A percentile compares a stretch with the other conserved stretches of the same genome.
phyloP scores from a whole-genome alignment of 805 yeast genomes.

The Sugiyamaella americana region DNA sequence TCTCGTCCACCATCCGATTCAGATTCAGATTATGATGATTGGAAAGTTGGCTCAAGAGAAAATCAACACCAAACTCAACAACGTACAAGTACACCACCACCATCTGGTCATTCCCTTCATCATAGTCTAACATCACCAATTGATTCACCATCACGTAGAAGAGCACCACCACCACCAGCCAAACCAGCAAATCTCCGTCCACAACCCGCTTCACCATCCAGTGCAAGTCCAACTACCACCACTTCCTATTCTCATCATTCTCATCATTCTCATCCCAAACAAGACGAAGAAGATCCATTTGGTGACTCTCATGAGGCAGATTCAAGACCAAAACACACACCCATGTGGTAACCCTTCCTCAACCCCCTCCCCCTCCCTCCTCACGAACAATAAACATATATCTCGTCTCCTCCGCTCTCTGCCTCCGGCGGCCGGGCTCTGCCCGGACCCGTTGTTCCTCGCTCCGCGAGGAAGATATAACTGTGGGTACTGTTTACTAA shows the following conservation, averaged over 20 bases:
- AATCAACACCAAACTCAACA: neutral
- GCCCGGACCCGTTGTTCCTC: neutral
- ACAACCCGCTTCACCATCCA: neutral
- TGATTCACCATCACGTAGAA: slow-evolving; percentile 13
- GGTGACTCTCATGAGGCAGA: slow-evolving; percentile 41
- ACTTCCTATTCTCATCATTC: no score
- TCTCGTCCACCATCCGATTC: slow-evolving; percentile 42
- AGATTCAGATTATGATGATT: slow-evolving; percentile 31
- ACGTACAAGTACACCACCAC: neutral
- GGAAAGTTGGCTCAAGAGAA: slow-evolving; percentile 12
- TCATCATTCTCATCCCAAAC: no score
- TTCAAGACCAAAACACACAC: slow-evolving; percentile 16
- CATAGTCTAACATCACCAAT: neutral
- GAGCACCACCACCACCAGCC: slow-evolving; percentile 26
- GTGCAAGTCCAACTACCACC: neutral
- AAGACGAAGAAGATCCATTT: slow-evolving; percentile 42
- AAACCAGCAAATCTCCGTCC: slow-evolving; percentile 18
- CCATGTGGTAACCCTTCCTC: slow-evolving; percentile 21
- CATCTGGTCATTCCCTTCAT: neutral
- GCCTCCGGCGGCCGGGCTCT: neutral
- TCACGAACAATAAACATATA: no score
- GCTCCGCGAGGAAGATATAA: no score
- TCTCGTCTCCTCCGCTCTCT: neutral
- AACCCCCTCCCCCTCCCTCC: no score
- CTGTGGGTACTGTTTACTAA: no score